phyloP scores from a whole-genome alignment of 768 basidiomycete genomes.

The Strobilomyces confusus region DNA sequence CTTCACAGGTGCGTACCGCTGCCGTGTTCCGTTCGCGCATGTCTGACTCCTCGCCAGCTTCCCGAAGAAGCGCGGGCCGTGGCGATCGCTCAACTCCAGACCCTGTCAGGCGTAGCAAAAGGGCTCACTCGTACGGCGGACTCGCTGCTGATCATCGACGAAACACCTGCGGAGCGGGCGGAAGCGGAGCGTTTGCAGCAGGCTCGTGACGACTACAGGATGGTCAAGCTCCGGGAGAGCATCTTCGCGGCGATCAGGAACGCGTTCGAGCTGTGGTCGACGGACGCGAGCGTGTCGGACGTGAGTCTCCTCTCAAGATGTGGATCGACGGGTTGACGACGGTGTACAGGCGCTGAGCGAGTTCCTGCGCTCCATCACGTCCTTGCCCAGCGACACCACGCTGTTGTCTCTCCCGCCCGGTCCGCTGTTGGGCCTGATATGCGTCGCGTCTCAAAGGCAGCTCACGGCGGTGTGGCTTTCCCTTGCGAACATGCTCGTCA shows the following conservation, averaged over 20 bases:
- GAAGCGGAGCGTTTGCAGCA: constrained; percentile 53
- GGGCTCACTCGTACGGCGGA: constrained; percentile 81
- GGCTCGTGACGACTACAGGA: constrained; percentile 61
- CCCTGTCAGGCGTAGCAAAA: constrained; percentile 79
- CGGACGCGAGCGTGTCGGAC: constrained; percentile 70
- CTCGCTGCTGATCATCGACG: constrained; percentile 55
- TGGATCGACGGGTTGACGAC: background rate
- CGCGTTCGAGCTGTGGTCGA: constrained; percentile 72
- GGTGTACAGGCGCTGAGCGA: constrained; percentile 66
- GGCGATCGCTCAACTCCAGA: constrained; percentile 72
- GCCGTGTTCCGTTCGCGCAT: background rate
- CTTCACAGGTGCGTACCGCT: constrained; percentile 42
- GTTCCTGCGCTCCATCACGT: constrained; percentile 81
- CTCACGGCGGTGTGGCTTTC: constrained; percentile 83
- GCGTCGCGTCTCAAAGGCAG: constrained; percentile 64
- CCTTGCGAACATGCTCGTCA: constrained; percentile 73
- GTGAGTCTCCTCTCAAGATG: constrained; percentile 44
- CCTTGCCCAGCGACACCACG: constrained; percentile 71
- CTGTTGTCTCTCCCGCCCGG: constrained; percentile 77
- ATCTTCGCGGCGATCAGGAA: constrained; percentile 58
- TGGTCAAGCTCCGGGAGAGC: constrained; percentile 59
- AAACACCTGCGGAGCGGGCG: constrained; percentile 46
- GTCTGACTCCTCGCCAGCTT: constrained; percentile 37
- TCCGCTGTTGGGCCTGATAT: constrained; percentile 77
- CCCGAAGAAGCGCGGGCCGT: constrained; percentile 68